These are phyloP conservation scores for Suillus hirtellus DNA, from an alignment of 768 basidiomycete genomes.

Conservation along the genomic window DNA sequence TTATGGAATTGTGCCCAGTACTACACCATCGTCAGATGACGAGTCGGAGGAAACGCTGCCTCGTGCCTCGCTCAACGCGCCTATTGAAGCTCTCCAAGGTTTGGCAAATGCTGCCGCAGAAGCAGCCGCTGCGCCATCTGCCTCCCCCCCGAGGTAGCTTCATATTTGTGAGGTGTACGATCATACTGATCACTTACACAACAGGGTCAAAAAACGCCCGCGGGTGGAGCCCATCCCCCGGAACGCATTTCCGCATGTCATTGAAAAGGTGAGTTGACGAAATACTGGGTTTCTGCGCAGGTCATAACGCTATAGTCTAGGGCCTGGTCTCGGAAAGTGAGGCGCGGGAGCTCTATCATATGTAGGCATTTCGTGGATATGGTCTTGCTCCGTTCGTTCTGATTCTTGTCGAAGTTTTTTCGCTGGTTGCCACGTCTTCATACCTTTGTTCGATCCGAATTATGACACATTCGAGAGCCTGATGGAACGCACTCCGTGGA, in stretches of 20 bases:
- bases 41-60: conserved; percentile 90
- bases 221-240: conserved; percentile 79
- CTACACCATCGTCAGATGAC: conserved; percentile 84
- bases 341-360: conserved; percentile 89
- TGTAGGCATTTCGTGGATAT: conserved; percentile 49
- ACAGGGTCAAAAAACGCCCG: conserved; percentile 81
- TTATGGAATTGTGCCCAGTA: conserved; percentile 86
- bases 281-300: neutral
- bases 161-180: neutral
- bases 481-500: conserved; percentile 93
- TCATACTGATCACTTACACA: conserved; percentile 13
- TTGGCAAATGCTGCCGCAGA: conserved; percentile 95
- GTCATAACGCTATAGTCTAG: conserved; percentile 37
- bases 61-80: conserved; percentile 81
- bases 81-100: conserved; percentile 92
- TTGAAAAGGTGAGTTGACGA: conserved; percentile 65
- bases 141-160: conserved; percentile 57
- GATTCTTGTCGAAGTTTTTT: conserved; percentile 67
- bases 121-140: conserved; percentile 78
- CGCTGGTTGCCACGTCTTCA: conserved; percentile 94
- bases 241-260: conserved; percentile 86
- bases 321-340: conserved; percentile 84
- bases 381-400: conserved; percentile 1
- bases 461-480: conserved; percentile 94
- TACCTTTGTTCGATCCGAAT: conserved; percentile 88